Evolutionary conservation across 108 stramenopile genomes (phyloP).

Genomic region (Fistulifera solaris): DNA sequence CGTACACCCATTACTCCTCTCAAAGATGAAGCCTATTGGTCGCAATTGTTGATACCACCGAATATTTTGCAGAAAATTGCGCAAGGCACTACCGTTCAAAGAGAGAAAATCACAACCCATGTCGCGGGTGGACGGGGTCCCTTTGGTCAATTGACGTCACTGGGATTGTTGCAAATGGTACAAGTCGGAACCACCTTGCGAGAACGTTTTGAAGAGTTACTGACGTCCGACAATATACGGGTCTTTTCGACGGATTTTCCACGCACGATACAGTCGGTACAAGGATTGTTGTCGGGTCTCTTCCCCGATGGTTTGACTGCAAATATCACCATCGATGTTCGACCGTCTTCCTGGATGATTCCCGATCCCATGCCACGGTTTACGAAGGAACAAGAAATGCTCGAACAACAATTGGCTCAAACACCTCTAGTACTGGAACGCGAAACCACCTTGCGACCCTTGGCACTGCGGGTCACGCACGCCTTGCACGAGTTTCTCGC

Average conservation of each 20-base stretch:
- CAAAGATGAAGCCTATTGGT: slow-evolving; percentile 60
- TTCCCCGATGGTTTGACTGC: slow-evolving; percentile 37
- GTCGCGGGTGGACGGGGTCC: slow-evolving; percentile 46
- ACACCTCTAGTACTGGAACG: slow-evolving; percentile 44
- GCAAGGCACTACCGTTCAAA: slow-evolving; percentile 20
- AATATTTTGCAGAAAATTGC: slow-evolving; percentile 39
- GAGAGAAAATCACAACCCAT: slow-evolving; percentile 21
- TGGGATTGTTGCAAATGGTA: slow-evolving; percentile 73
- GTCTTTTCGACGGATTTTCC: slow-evolving; percentile 68
- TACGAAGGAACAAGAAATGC: slow-evolving; percentile 36
- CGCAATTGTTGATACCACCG: slow-evolving; percentile 27
- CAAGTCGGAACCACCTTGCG: slow-evolving; percentile 47
- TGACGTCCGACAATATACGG: slow-evolving; percentile 19
- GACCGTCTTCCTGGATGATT: slow-evolving; percentile 58
- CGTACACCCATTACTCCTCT: slow-evolving; percentile 73
- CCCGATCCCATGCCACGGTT: slow-evolving; percentile 79
- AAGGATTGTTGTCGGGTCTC: slow-evolving; percentile 58
- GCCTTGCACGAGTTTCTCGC: slow-evolving; percentile 31
- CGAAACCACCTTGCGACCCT: slow-evolving; percentile 35
- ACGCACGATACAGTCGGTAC: slow-evolving; percentile 73
- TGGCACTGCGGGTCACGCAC: slow-evolving; percentile 42
- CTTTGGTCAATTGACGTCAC: slow-evolving; percentile 67
- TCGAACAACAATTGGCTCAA: slow-evolving; percentile 44
- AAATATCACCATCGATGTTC: slow-evolving; percentile 51
- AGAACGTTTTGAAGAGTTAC: slow-evolving; percentile 53